Evolutionary conservation across 164 flowering plant species (phyloP).

Genomic region (Nymphaea colorata): DNA sequence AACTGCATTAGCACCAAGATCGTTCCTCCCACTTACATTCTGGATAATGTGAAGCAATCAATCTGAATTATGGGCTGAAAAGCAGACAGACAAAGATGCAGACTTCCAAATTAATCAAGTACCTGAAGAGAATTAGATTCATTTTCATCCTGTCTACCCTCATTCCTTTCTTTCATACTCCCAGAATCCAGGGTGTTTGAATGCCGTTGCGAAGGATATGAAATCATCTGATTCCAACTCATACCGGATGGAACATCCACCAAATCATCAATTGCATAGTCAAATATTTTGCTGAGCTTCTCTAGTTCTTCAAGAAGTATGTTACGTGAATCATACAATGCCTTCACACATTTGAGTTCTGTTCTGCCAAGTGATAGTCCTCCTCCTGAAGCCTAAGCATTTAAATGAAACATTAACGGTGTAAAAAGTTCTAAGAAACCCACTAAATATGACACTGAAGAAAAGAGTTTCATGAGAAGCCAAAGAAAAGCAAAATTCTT

Average conservation of each 20-base stretch:
- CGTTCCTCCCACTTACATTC: conserved; percentile 29
- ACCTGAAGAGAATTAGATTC: neutral
- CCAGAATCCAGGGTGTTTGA: neutral
- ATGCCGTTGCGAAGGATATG: neutral
- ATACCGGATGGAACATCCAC: conserved; percentile 16
- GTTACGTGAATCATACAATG: conserved; percentile 50
- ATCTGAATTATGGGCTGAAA: neutral
- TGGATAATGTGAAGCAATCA: conserved; percentile 12
- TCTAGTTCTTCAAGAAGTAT: conserved; percentile 58
- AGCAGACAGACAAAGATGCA: neutral
- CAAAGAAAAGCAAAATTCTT: too few relatives aligned
- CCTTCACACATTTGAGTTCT: conserved; percentile 38
- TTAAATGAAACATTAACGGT: neutral
- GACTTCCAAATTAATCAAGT: neutral
- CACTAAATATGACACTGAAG: neutral
- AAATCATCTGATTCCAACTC: neutral
- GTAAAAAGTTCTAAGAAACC: neutral
- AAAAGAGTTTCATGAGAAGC: too few relatives aligned
- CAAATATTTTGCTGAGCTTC: conserved; percentile 55
- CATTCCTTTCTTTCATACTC: neutral
- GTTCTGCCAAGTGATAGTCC: conserved; percentile 5
- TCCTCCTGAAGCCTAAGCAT: neutral
- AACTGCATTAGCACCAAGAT: conserved; percentile 23
- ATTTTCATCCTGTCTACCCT: neutral
- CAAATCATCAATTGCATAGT: conserved; percentile 41